Conservation (phyloP, 768 basidiomycete species). For the Kwoniella sp. region DNA sequence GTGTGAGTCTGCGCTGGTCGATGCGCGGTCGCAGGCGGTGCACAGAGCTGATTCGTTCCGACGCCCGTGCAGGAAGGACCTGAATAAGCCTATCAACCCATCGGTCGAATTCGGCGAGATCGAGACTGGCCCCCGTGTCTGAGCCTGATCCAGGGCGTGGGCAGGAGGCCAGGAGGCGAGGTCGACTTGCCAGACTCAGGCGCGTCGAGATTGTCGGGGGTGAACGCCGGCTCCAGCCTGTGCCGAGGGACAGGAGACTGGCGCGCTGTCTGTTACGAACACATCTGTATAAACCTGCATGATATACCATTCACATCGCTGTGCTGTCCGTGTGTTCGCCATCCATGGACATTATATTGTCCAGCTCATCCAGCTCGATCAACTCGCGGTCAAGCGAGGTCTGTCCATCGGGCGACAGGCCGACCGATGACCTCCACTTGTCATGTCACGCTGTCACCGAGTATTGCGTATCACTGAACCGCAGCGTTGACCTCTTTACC, state of each 20-base stretch:
- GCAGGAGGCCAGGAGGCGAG: no score
- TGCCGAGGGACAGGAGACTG: no score
- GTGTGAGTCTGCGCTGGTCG: constrained; percentile 31
- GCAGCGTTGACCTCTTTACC: background rate
- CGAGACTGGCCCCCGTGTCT: background rate
- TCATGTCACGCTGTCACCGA: no score
- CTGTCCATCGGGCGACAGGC: no score
- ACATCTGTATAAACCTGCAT: constrained; percentile 16
- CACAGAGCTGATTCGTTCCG: background rate
- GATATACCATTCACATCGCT: constrained; percentile 5
- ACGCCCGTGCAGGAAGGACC: constrained; percentile 5
- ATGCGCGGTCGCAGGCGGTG: background rate
- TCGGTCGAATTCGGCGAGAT: constrained; percentile 11
- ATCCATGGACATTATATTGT: no score
- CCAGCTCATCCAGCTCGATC: no score
- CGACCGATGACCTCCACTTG: constrained; percentile 2
- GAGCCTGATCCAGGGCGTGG: no score
- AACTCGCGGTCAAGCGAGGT: no score
- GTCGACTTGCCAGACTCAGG: no score
- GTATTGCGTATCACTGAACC: background rate
- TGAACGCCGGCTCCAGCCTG: no score
- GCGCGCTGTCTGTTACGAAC: background rate
- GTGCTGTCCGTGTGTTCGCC: no score
- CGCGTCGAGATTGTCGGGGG: no score
- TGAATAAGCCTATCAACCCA: constrained; percentile 11